A percentile compares a stretch with the other conserved stretches of the same genome.
phyloP scores from a whole-genome alignment of 371 early-diverging fungal genomes.

The Circinella umbellata region DNA sequence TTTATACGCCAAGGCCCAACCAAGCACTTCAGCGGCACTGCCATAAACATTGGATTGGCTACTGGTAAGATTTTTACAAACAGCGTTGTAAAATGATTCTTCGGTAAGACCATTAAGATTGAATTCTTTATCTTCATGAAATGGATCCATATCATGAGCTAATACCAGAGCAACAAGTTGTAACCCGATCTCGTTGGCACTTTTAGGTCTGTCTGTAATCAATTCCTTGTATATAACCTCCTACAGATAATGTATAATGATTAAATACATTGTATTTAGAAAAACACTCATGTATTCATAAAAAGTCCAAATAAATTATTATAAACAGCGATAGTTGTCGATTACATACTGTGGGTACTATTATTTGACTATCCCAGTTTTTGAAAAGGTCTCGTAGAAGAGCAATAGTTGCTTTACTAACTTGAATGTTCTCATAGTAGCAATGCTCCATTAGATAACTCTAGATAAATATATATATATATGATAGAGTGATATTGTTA shows the following conservation, averaged over 20 bases:
- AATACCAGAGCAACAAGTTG: slow-evolving; percentile 57
- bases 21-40: slow-evolving; percentile 57
- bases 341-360: slow-evolving; percentile 68
- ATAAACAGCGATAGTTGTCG: background rate
- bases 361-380: slow-evolving; percentile 55
- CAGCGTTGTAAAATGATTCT: slow-evolving; percentile 36
- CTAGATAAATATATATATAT: slow-evolving; percentile 22
- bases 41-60: slow-evolving; percentile 42
- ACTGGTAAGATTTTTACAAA: slow-evolving; percentile 47
- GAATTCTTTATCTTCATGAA: slow-evolving; percentile 41
- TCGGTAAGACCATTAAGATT: slow-evolving; percentile 51
- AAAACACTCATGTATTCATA: no score
- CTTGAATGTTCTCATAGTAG: slow-evolving; percentile 44
- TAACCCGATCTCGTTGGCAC: slow-evolving; percentile 52
- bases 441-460: slow-evolving; percentile 58
- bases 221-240: background rate
- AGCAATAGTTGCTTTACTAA: slow-evolving; percentile 56
- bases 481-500: no score
- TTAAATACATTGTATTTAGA: no score
- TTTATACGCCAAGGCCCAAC: slow-evolving; percentile 14
- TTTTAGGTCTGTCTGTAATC: background rate
- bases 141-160: slow-evolving; percentile 55
- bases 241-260: background rate
- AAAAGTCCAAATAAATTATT: no score
- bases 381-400: slow-evolving; percentile 64